Evolutionary conservation across 1,284 basidiomycete species (phyloP).

Genomic region (Puccinia horiana): DNA sequence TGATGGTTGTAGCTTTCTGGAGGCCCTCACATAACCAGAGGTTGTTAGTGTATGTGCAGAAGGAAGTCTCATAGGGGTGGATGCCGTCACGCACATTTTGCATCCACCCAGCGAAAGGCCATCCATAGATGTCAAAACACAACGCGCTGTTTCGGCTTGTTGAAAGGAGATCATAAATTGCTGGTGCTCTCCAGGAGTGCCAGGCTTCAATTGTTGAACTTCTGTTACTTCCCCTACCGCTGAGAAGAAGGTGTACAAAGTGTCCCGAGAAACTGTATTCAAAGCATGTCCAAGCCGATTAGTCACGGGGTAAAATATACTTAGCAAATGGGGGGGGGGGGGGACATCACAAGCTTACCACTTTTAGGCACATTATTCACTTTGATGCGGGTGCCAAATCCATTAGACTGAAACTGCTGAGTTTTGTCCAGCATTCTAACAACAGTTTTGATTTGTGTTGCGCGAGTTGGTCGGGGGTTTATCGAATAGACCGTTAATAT

Average conservation of each 20-base stretch:
- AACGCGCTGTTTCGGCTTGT: neutral
- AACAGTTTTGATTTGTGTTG: conserved; percentile 13
- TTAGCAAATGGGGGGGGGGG: neutral
- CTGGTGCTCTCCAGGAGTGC: conserved; percentile 7
- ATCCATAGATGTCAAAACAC: conserved; percentile 13
- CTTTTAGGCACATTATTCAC: conserved; percentile 14
- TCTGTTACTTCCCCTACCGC: conserved; percentile 12
- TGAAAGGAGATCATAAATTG: conserved; percentile 25
- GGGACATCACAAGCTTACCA: neutral
- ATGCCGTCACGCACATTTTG: conserved; percentile 3
- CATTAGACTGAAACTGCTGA: conserved; percentile 34
- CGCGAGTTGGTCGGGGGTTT: neutral
- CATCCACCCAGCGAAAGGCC: conserved; percentile 22
- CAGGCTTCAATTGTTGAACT: neutral
- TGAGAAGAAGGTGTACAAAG: conserved; percentile 21
- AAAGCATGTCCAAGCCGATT: neutral
- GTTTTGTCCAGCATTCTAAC: conserved; percentile 26
- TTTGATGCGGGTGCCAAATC: conserved; percentile 22
- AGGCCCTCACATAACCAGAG: neutral
- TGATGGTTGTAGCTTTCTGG: conserved; percentile 2
- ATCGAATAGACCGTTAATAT: neutral
- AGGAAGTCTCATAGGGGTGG: neutral
- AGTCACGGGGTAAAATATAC: neutral
- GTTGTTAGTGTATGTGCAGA: neutral
- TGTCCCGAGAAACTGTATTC: conserved; percentile 9